phyloP scores from a whole-genome alignment of 352 stramenopile species.

The Blastocystis sp. region DNA sequence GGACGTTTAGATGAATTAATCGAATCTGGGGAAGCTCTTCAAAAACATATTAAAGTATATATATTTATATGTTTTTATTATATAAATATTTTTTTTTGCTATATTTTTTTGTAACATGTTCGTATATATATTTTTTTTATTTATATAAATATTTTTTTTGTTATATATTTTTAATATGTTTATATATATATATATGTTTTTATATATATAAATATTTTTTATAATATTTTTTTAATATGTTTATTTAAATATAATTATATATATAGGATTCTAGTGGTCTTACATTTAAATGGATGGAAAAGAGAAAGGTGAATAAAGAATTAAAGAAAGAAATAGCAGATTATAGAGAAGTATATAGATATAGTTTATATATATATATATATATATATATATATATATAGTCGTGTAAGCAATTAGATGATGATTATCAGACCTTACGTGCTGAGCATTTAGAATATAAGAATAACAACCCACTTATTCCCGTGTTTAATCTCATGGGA shows the following conservation, averaged over 20 bases:
- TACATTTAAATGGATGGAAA: slow-evolving; percentile 22
- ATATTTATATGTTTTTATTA: neutral
- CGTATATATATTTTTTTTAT: no score
- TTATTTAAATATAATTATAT: neutral
- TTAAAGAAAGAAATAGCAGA: slow-evolving; percentile 7
- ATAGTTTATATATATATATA: no score
- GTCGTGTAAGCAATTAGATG: slow-evolving; percentile 29
- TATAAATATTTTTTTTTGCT: no score
- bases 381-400: no score
- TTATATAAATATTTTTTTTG: no score
- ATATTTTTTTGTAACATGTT: no score
- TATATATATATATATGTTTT: no score
- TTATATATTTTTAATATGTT: no score
- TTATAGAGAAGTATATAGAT: slow-evolving; percentile 12
- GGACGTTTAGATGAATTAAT: slow-evolving; percentile 23
- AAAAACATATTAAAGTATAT: slow-evolving; percentile 12
- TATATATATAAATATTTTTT: no score
- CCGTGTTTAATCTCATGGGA: slow-evolving; percentile 15
- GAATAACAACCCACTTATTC: slow-evolving; percentile 30
- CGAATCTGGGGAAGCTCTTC: slow-evolving; percentile 15
- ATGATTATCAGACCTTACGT: slow-evolving; percentile 29
- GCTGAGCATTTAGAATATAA: slow-evolving; percentile 36
- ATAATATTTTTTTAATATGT: no score
- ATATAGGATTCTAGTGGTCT: slow-evolving; percentile 7
- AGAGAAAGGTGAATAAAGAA: slow-evolving; percentile 26